Evolutionary conservation across 176 grass and related monocot species (phyloP).

Genomic region (Musa acuminata): DNA sequence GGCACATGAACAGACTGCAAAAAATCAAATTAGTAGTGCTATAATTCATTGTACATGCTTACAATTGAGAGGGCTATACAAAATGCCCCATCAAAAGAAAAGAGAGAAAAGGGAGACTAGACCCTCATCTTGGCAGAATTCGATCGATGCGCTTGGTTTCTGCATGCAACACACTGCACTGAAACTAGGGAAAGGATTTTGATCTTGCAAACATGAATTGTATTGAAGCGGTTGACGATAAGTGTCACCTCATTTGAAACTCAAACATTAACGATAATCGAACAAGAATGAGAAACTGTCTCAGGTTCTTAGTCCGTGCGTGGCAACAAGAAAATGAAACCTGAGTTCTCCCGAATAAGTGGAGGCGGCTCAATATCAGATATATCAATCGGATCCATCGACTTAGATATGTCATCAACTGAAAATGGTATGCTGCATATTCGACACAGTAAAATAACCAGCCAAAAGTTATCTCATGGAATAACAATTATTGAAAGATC

Average conservation of each 20-base stretch:
- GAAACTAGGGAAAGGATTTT: neutral
- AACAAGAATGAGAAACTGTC: neutral
- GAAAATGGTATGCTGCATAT: constrained; percentile 48
- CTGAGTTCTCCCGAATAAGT: constrained; percentile 37
- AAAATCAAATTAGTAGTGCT: neutral
- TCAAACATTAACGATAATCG: neutral
- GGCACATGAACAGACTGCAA: neutral
- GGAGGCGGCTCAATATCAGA: constrained; percentile 39
- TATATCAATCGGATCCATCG: constrained; percentile 45
- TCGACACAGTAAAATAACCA: constrained; percentile 15
- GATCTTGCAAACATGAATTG: neutral
- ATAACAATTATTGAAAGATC: constrained; percentile 7
- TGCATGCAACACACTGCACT: neutral
- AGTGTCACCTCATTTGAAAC: neutral
- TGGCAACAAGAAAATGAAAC: constrained; percentile 38
- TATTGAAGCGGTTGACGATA: neutral
- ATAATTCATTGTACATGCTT: neutral
- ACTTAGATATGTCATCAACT: constrained; percentile 49
- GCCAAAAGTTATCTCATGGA: neutral
- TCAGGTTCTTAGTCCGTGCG: constrained; percentile 9
- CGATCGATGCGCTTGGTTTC: neutral
- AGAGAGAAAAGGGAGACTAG: neutral
- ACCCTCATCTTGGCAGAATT: neutral
- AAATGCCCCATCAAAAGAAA: neutral
- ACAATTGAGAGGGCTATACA: neutral